Evolutionary conservation across 352 stramenopile species (phyloP).

Genomic region (Globisporangium parvum): DNA sequence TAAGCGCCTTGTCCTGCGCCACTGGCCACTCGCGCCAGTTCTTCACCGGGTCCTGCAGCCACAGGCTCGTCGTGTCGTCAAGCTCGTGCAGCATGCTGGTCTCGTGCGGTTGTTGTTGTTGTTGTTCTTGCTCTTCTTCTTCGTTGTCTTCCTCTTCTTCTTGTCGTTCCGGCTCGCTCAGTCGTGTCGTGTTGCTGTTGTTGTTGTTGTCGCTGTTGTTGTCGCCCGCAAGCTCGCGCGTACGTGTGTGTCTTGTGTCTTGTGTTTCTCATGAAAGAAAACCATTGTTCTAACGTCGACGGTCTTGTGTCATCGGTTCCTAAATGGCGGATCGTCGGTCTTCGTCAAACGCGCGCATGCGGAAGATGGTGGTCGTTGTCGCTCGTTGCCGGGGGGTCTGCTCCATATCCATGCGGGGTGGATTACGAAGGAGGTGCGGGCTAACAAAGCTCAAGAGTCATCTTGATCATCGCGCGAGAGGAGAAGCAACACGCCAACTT

Average conservation of each 20-base stretch:
- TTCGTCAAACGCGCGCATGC: slow-evolving; percentile 42
- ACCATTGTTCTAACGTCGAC: slow-evolving; percentile 78
- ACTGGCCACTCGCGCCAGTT: slow-evolving; percentile 47
- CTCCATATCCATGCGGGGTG: slow-evolving; percentile 47
- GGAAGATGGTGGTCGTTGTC: not conserved
- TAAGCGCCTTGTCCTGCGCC: slow-evolving; percentile 30
- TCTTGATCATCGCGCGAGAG: slow-evolving; percentile 61
- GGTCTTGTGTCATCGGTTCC: slow-evolving; percentile 73
- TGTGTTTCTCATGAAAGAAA: slow-evolving; percentile 75
- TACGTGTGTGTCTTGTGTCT: slow-evolving; percentile 42
- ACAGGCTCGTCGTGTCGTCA: slow-evolving; percentile 44
- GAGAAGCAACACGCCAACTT: slow-evolving; percentile 67
- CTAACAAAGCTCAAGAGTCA: slow-evolving; percentile 66
- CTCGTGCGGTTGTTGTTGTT: slow-evolving; percentile 19
- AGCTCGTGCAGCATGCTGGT: slow-evolving; percentile 55
- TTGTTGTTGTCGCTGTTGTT: slow-evolving; percentile 33
- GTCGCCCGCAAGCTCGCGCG: slow-evolving; percentile 10
- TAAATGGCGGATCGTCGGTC: slow-evolving; percentile 41
- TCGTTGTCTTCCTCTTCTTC: slow-evolving; percentile 24
- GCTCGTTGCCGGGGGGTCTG: slow-evolving; percentile 10
- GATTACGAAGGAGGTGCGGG: slow-evolving; percentile 55
- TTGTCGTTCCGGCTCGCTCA: slow-evolving; percentile 1
- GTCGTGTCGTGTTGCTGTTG: slow-evolving; percentile 20
- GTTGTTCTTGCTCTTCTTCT: slow-evolving; percentile 22
- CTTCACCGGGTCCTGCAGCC: slow-evolving; percentile 46